phyloP scores from a whole-genome alignment of 176 grass and related monocot genomes.

The Triticum aestivum region DNA sequence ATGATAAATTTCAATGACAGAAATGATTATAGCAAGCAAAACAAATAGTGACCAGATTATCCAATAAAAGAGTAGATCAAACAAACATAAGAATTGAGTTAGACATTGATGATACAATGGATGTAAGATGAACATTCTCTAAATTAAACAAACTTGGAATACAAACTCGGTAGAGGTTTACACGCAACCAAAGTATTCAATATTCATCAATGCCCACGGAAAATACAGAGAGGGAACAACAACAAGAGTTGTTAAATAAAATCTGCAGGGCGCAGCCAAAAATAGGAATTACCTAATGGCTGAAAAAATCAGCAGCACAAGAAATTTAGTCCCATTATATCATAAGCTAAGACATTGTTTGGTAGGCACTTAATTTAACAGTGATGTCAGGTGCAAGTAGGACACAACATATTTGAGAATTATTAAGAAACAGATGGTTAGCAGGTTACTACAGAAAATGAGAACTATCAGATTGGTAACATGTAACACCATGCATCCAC shows the following conservation, averaged over 20 bases:
- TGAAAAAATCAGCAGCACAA: not conserved
- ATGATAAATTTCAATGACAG: conserved; percentile 7
- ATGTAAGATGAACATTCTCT: conserved; percentile 6
- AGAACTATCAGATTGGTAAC: not conserved
- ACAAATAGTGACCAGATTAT: not conserved
- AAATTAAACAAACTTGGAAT: not conserved
- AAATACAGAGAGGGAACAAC: not conserved
- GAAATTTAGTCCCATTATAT: not conserved
- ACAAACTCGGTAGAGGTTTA: not conserved
- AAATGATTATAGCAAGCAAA: not conserved
- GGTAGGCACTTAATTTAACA: not conserved
- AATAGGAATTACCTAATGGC: not conserved
- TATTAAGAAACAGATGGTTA: not conserved
- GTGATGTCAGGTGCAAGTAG: not conserved
- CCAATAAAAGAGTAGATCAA: not conserved
- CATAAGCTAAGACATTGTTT: not conserved
- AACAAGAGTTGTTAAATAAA: not conserved
- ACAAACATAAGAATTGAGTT: not conserved
- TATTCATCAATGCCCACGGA: not conserved
- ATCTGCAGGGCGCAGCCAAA: not conserved
- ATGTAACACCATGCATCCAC: not conserved
- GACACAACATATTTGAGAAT: not conserved
- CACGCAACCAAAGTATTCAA: not conserved
- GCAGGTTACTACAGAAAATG: not conserved
- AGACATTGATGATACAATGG: not conserved